Evolutionary conservation across 2,329 filamentous ascomycete species (phyloP).

Genomic region (Bipolaris victoriae): DNA sequence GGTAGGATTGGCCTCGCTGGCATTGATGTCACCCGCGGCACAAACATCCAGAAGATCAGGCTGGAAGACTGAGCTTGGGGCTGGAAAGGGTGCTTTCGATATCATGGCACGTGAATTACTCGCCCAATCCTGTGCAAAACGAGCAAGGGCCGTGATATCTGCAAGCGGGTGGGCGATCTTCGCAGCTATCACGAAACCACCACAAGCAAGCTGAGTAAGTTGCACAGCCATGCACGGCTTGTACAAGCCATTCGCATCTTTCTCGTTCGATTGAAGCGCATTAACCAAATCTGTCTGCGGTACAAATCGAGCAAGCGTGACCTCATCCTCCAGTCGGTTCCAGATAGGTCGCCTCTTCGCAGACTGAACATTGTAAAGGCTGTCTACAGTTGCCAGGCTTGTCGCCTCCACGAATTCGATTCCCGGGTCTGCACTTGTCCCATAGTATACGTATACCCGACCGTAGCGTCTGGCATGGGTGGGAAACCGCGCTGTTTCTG

Average conservation of each 20-base stretch:
- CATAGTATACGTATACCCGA: slow-evolving; percentile 14
- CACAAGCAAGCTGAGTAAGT: slow-evolving; percentile 8
- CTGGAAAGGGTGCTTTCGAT: background rate
- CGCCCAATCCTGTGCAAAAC: slow-evolving; percentile 13
- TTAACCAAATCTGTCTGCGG: background rate
- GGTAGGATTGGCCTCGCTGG: background rate
- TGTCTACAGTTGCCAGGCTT: background rate
- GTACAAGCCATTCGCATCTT: slow-evolving; percentile 2
- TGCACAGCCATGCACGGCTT: slow-evolving; percentile 16
- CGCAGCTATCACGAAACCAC: slow-evolving; percentile 9
- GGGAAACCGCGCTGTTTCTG: slow-evolving; percentile 7
- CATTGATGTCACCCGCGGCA: slow-evolving; percentile 9
- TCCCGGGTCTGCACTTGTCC: slow-evolving; percentile 1
- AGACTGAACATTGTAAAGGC: background rate
- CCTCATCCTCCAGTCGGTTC: background rate
- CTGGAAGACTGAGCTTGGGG: background rate
- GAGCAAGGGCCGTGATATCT: slow-evolving; percentile 12
- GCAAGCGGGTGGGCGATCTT: slow-evolving; percentile 17
- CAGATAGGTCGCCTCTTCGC: background rate
- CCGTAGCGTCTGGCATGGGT: slow-evolving; percentile 12
- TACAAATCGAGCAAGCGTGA: background rate
- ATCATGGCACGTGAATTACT: slow-evolving; percentile 7
- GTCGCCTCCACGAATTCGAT: slow-evolving; percentile 10
- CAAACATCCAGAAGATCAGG: background rate
- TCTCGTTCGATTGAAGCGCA: slow-evolving; percentile 6